Percentiles rank a stretch among this genome's conserved stretches.
Evolutionary conservation across 2,329 filamentous ascomycete species (phyloP).

Genomic region (Microdochium nivale): DNA sequence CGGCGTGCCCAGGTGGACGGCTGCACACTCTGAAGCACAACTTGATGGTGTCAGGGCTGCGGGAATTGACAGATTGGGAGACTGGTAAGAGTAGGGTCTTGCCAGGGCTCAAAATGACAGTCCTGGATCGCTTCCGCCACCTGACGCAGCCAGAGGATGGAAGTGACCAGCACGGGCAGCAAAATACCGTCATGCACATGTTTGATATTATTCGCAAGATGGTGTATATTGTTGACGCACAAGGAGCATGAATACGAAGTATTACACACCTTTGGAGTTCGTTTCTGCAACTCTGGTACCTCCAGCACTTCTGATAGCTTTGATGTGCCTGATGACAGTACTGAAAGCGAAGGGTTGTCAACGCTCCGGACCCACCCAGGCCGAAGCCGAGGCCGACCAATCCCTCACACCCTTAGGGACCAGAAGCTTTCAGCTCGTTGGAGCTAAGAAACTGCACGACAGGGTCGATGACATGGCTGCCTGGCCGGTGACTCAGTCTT

Average conservation of each 20-base stretch:
- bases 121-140: slow-evolving; percentile 4
- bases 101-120: slow-evolving; percentile 13
- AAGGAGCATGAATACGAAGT: neutral
- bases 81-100: slow-evolving; percentile 5
- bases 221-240: neutral
- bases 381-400: neutral
- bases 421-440: too few relatives aligned
- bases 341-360: too few relatives aligned
- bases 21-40: slow-evolving; percentile 3
- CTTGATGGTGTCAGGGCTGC: slow-evolving; percentile 7
- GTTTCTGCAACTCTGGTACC: too few relatives aligned
- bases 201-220: neutral
- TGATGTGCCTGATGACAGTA: too few relatives aligned
- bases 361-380: too few relatives aligned
- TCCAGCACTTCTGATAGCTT: too few relatives aligned
- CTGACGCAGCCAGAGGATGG: neutral
- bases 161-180: neutral
- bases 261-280: too few relatives aligned
- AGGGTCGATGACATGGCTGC: too few relatives aligned
- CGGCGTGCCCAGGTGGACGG: neutral
- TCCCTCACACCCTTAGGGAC: too few relatives aligned
- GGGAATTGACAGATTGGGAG: slow-evolving; percentile 16
- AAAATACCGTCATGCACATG: neutral
- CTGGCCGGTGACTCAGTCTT: too few relatives aligned
- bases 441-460: too few relatives aligned